Percentiles rank a stretch among this genome's conserved stretches.
phyloP scores from a whole-genome alignment of 495 filamentous ascomycete species.

The Tetracladium setigerum region DNA sequence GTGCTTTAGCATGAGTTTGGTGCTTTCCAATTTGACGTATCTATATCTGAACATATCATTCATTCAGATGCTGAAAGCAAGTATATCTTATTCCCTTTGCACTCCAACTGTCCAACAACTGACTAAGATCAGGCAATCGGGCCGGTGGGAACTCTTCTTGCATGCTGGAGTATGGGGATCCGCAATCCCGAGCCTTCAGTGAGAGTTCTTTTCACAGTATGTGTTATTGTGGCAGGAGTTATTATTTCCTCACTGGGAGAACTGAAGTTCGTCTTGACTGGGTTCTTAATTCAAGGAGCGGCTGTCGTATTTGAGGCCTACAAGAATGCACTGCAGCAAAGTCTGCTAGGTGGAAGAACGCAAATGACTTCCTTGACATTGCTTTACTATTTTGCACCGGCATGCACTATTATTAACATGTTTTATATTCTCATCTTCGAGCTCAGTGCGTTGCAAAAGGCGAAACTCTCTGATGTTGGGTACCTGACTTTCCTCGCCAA shows the following conservation, averaged over 20 bases:
- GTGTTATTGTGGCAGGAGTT: conserved; percentile 70
- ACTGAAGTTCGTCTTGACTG: conserved; percentile 60
- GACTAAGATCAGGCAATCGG: conserved; percentile 58
- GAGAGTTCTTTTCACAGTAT: conserved; percentile 55
- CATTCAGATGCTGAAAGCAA: conserved; percentile 80
- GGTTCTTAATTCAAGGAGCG: conserved; percentile 62
- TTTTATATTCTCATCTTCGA: conserved; percentile 55
- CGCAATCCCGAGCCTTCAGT: conserved; percentile 43
- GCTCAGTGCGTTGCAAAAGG: conserved; percentile 39
- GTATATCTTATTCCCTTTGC: no score
- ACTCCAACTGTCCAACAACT: no score
- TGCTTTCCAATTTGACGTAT: conserved; percentile 67
- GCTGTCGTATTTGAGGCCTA: conserved; percentile 69
- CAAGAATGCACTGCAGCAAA: conserved; percentile 68
- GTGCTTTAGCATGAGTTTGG: conserved; percentile 63
- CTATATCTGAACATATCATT: conserved; percentile 70
- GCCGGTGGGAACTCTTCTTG: conserved; percentile 60
- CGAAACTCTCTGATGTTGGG: conserved; percentile 49
- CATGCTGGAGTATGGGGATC: conserved; percentile 56
- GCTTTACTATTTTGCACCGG: conserved; percentile 78
- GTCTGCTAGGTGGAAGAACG: conserved; percentile 56
- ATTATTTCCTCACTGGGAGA: conserved; percentile 68
- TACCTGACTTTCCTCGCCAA: conserved; percentile 53
- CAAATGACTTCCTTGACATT: conserved; percentile 79
- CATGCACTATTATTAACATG: conserved; percentile 70